A percentile compares a stretch with the other conserved stretches of the same genome.
Conservation (phyloP, 2,329 filamentous ascomycete genomes). For the Byssothecium circinans region DNA sequence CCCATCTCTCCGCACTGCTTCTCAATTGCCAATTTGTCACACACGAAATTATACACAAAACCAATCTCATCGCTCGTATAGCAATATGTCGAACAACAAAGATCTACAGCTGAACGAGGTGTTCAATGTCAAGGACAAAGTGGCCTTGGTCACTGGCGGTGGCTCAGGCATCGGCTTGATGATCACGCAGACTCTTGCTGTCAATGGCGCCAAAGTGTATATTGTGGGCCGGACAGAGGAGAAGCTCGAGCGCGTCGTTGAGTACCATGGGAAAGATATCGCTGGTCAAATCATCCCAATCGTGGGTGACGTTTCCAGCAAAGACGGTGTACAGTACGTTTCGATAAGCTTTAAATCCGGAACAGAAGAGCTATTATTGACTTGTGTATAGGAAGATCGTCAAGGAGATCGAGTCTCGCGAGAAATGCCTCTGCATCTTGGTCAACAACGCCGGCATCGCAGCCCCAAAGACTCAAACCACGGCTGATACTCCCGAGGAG, state of each 20-base stretch:
- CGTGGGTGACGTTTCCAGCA: conserved; percentile 48
- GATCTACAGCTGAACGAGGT: conserved; percentile 37
- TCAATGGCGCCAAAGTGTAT: conserved; percentile 53
- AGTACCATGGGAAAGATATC: conserved; percentile 49
- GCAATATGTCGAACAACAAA: conserved; percentile 40
- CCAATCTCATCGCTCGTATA: conserved; percentile 17
- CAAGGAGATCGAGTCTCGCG: conserved; percentile 47
- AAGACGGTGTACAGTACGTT: conserved; percentile 46
- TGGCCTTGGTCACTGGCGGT: conserved; percentile 49
- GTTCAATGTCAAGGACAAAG: conserved; percentile 44
- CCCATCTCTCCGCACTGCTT: conserved; percentile 8
- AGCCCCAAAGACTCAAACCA: conserved; percentile 39
- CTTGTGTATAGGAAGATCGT: conserved; percentile 36
- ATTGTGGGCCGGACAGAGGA: conserved; percentile 52
- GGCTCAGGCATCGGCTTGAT: conserved; percentile 53
- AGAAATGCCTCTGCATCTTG: conserved; percentile 50
- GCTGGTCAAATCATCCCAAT: conserved; percentile 51
- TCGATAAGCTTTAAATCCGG: no score
- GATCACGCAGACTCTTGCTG: conserved; percentile 50
- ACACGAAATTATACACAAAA: conserved; percentile 17
- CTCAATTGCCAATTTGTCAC: conserved; percentile 9
- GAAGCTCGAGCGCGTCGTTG: conserved; percentile 51
- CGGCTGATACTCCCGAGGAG: conserved; percentile 47
- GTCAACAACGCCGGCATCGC: conserved; percentile 54
- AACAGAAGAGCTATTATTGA: no score